phyloP scores from a whole-genome alignment of 352 stramenopile species.

The Pythium chondricola region DNA sequence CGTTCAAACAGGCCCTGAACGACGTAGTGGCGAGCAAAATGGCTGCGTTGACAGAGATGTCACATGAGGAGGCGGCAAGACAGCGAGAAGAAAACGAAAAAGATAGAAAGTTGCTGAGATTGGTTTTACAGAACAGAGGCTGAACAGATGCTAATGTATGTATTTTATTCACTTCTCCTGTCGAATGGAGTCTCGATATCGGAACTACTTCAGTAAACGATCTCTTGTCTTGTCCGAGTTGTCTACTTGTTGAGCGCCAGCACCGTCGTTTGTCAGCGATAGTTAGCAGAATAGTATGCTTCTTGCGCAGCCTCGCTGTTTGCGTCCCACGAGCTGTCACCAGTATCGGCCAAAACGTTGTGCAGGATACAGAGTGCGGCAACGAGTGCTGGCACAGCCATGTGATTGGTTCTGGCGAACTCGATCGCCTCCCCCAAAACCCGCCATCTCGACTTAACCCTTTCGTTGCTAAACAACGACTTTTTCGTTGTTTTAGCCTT shows the following conservation, averaged over 20 bases:
- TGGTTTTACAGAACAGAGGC: not conserved
- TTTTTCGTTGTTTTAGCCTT: no score
- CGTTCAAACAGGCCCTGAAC: not conserved
- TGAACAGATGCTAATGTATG: not conserved
- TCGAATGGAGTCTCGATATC: not conserved
- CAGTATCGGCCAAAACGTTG: not conserved
- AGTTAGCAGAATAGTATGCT: not conserved
- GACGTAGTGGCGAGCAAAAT: not conserved
- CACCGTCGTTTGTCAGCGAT: not conserved
- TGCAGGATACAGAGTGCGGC: not conserved
- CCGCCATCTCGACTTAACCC: not conserved
- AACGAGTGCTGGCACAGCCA: not conserved
- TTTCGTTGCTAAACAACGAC: no score
- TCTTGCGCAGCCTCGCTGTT: not conserved
- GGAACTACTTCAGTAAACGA: not conserved
- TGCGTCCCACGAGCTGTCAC: not conserved
- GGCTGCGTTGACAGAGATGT: not conserved
- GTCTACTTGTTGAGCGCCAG: not conserved
- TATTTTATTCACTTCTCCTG: not conserved
- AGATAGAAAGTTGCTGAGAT: not conserved
- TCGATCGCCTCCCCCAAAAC: not conserved
- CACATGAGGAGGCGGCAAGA: not conserved
- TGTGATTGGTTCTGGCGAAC: not conserved
- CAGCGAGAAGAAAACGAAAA: not conserved
- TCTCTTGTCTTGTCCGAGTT: not conserved